Percentiles rank a stretch among this genome's conserved stretches.
phyloP scores from a whole-genome alignment of 352 stramenopile genomes.

The Phytopythium cucurbitacearum region DNA sequence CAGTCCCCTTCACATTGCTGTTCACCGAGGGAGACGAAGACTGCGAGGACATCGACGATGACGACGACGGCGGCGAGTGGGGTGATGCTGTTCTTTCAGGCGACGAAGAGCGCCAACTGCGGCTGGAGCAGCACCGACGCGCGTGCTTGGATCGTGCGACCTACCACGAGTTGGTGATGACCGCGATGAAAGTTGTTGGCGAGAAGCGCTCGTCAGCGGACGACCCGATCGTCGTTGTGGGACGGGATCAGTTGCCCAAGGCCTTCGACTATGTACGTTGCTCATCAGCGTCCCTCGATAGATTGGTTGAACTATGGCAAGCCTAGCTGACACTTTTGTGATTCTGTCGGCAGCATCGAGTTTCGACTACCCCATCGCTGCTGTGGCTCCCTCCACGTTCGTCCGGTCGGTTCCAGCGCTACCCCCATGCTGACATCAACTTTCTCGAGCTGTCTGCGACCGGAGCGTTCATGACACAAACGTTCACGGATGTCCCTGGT shows the following conservation, averaged over 20 bases:
- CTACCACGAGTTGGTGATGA: slow-evolving; percentile 18
- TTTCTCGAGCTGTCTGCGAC: slow-evolving; percentile 42
- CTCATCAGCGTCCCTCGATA: no score
- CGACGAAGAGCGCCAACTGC: neutral
- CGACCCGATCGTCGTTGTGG: slow-evolving; percentile 22
- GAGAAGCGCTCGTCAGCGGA: slow-evolving; percentile 14
- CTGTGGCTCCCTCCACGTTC: slow-evolving; percentile 47
- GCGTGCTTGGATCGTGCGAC: slow-evolving; percentile 5
- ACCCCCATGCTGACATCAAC: slow-evolving; percentile 46
- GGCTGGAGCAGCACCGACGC: neutral
- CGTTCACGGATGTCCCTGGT: neutral
- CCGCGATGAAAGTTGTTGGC: slow-evolving; percentile 10
- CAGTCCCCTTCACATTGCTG: slow-evolving; percentile 17
- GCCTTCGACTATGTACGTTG: slow-evolving; percentile 30
- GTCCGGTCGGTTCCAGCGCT: slow-evolving; percentile 47
- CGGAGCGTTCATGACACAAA: slow-evolving; percentile 9
- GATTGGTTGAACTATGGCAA: no score
- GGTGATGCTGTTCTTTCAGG: neutral
- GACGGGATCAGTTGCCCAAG: slow-evolving; percentile 14
- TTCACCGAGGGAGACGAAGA: slow-evolving; percentile 9
- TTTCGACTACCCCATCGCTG: slow-evolving; percentile 40
- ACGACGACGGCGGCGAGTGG: slow-evolving; percentile 11
- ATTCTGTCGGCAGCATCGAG: slow-evolving; percentile 30
- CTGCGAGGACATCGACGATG: neutral
- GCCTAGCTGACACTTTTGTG: neutral